phyloP scores from a whole-genome alignment of 352 stramenopile genomes.

The Pythium sukuiense region DNA sequence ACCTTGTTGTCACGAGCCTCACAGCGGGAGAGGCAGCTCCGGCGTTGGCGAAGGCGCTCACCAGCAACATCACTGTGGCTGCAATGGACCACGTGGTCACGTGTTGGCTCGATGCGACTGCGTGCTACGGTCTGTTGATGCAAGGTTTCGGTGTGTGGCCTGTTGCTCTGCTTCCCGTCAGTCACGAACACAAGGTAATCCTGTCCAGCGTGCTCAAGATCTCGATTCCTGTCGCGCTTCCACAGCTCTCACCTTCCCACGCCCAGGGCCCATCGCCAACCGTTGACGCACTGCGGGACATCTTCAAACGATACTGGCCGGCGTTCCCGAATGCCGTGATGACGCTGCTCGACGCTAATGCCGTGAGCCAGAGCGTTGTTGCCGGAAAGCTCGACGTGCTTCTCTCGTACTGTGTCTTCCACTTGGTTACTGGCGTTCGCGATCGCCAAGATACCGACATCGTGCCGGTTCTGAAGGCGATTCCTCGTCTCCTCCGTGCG shows the following conservation, averaged over 20 bases:
- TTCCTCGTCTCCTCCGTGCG: conserved; percentile 20
- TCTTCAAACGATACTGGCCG: conserved; percentile 67
- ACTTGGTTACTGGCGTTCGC: conserved; percentile 22
- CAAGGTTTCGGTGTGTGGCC: conserved; percentile 25
- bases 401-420: conserved; percentile 25
- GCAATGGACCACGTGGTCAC: conserved; percentile 8
- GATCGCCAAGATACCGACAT: conserved; percentile 27
- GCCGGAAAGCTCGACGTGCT: conserved; percentile 18
- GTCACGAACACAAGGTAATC: conserved; percentile 23
- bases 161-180: conserved; percentile 10
- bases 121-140: conserved; percentile 27
- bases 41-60: conserved; percentile 58
- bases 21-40: conserved; percentile 26
- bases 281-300: conserved; percentile 21
- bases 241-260: conserved; percentile 15
- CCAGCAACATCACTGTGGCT: conserved; percentile 39
- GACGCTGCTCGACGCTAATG: conserved; percentile 17
- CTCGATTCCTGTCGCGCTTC: conserved; percentile 16
- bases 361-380: background rate
- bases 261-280: conserved; percentile 20
- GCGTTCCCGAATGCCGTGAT: conserved; percentile 51
- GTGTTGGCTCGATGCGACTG: conserved; percentile 28
- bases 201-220: conserved; percentile 27
- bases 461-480: conserved; percentile 23
- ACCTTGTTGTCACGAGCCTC: conserved; percentile 52